phyloP scores from a whole-genome alignment of 1,139 yeast species.

The Zygosaccharomyces sapae region DNA sequence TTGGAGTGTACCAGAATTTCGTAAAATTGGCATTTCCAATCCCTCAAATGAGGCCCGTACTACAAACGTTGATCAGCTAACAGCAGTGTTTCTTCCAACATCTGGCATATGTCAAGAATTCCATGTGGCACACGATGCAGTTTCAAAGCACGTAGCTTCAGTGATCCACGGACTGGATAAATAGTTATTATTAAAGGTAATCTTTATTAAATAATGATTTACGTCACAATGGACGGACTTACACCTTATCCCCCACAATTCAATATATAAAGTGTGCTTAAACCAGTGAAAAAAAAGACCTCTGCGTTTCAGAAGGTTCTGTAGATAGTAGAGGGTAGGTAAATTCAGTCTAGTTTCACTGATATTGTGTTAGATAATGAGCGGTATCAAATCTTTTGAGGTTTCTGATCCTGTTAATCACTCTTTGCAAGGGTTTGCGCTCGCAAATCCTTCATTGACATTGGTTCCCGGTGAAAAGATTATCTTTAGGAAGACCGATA shows the following conservation, averaged over 20 bases:
- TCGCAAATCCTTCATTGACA: constrained; percentile 62
- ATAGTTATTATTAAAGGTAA: background rate
- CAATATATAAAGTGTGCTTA: background rate
- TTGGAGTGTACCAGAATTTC: constrained; percentile 21
- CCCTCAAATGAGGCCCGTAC: background rate
- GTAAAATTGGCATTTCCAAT: constrained; percentile 10
- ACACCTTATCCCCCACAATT: background rate
- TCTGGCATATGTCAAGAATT: constrained; percentile 3
- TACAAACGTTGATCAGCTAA: constrained; percentile 1
- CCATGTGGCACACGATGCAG: constrained; percentile 12
- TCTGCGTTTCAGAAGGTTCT: too few relatives aligned
- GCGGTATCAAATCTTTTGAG: constrained; percentile 37
- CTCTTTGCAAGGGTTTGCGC: constrained; percentile 62
- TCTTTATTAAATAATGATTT: background rate
- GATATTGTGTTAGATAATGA: constrained; percentile 6
- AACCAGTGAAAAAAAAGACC: too few relatives aligned
- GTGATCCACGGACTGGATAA: background rate
- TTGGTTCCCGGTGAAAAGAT: constrained; percentile 67
- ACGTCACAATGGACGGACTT: background rate
- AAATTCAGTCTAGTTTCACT: background rate
- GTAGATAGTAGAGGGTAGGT: background rate
- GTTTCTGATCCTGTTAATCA: constrained; percentile 57
- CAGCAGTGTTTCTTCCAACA: constrained; percentile 4
- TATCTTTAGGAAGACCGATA: constrained; percentile 45
- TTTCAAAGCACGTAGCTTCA: background rate